Conservation (phyloP, 805 yeast species). For the Brettanomyces anomalus region DNA sequence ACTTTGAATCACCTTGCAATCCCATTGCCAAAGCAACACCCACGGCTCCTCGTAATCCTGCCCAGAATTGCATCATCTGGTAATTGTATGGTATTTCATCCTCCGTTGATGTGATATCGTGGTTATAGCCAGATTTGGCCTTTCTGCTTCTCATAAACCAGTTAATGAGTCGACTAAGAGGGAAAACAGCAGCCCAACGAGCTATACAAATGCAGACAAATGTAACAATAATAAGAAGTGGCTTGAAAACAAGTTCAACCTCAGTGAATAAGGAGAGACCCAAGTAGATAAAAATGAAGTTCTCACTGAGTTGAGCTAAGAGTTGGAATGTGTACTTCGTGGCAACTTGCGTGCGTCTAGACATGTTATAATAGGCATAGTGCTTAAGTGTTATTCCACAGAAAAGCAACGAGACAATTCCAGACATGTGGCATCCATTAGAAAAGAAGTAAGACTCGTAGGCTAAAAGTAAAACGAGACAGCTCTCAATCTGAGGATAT, state of each 20-base stretch:
- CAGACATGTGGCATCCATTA: slow-evolving; percentile 99
- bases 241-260: slow-evolving; percentile 91
- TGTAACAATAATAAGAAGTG: slow-evolving; percentile 83
- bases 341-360: slow-evolving; percentile 93
- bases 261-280: slow-evolving; percentile 94
- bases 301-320: slow-evolving; percentile 90
- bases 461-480: slow-evolving; percentile 81
- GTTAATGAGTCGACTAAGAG: slow-evolving; percentile 76
- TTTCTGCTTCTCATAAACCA: slow-evolving; percentile 60
- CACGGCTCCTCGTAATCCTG: slow-evolving; percentile 97
- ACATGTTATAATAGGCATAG: slow-evolving; percentile 96
- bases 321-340: slow-evolving; percentile 91
- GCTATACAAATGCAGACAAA: slow-evolving; percentile 87
- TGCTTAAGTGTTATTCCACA: slow-evolving; percentile 97
- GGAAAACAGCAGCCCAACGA: slow-evolving; percentile 96
- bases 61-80: slow-evolving; percentile 99
- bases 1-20: slow-evolving; percentile 85
- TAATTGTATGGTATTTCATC: slow-evolving; percentile 86
- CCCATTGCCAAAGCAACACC: slow-evolving; percentile 99
- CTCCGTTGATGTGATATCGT: slow-evolving; percentile 10
- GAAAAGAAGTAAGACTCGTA: slow-evolving; percentile 96
- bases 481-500: slow-evolving; percentile 95
- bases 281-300: slow-evolving; percentile 89
- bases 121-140: slow-evolving; percentile 27
- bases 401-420: slow-evolving; percentile 87